phyloP scores from a whole-genome alignment of 2,329 filamentous ascomycete genomes.

The Colletotrichum eleusines region DNA sequence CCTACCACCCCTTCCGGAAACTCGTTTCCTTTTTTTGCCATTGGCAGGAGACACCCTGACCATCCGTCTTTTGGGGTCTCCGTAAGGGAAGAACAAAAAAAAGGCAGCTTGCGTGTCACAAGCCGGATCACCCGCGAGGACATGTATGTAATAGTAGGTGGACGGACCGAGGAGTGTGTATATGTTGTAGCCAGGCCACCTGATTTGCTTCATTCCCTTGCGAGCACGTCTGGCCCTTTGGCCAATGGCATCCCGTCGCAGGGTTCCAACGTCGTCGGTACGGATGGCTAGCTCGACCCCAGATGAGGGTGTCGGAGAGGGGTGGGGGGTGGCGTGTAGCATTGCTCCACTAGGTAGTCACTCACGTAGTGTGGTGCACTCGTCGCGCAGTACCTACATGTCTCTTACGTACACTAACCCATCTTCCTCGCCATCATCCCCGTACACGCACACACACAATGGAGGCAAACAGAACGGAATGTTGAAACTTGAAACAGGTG shows the following conservation, averaged over 20 bases:
- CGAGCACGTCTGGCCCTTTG: not conserved
- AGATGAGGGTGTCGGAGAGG: not conserved
- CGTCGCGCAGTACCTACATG: too few relatives aligned
- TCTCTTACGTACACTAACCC: not conserved
- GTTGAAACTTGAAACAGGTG: not conserved
- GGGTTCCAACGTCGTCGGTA: not conserved
- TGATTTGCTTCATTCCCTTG: not conserved
- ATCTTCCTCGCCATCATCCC: too few relatives aligned
- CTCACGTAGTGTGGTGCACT: too few relatives aligned
- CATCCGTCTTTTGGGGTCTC: not conserved
- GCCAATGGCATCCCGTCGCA: slow-evolving; percentile 6
- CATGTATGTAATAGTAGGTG: too few relatives aligned
- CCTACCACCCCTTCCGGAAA: not conserved
- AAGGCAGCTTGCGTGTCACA: not conserved
- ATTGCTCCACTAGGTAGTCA: not conserved
- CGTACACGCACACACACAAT: not conserved
- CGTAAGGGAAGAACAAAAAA: not conserved
- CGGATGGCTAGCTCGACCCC: not conserved
- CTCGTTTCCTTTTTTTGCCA: not conserved
- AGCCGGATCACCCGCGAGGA: not conserved
- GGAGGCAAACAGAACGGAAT: not conserved
- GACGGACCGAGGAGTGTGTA: too few relatives aligned
- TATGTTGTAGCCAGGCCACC: not conserved
- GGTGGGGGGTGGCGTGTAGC: not conserved
- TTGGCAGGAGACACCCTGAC: not conserved